These are phyloP conservation scores for Chrysoporthe deuterocubensis DNA, from an alignment of 2,329 filamentous ascomycete genomes.

Conservation along the genomic window DNA sequence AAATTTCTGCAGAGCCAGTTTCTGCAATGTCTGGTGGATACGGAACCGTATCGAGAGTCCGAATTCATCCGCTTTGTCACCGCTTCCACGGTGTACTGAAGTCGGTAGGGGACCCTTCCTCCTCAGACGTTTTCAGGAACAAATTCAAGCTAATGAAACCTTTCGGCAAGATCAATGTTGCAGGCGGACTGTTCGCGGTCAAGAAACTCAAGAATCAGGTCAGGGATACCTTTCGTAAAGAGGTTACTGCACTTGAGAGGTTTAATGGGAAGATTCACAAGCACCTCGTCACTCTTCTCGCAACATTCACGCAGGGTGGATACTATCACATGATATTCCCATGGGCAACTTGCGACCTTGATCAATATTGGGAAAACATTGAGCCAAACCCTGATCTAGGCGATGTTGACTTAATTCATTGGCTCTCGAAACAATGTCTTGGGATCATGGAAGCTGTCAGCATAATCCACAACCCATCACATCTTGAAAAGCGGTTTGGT, in stretches of 20 bases:
- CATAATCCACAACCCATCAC: slow-evolving; percentile 14
- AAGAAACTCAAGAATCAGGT: background rate
- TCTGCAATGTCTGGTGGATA: slow-evolving; percentile 12
- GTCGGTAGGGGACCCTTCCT: background rate
- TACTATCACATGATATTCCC: slow-evolving; percentile 22
- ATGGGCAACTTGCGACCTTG: slow-evolving; percentile 17
- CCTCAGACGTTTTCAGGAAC: background rate
- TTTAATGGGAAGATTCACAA: slow-evolving; percentile 8
- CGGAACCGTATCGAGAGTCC: slow-evolving; percentile 3
- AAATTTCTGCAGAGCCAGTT: background rate
- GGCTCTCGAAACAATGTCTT: slow-evolving; percentile 17
- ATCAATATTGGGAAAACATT: background rate
- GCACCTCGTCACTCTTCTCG: slow-evolving; percentile 20
- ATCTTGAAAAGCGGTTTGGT: slow-evolving; percentile 14
- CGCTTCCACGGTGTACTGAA: slow-evolving; percentile 5
- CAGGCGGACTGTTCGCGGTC: slow-evolving; percentile 11
- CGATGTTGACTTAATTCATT: background rate
- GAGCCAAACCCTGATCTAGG: background rate
- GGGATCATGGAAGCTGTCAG: slow-evolving; percentile 18
- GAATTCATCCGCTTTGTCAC: slow-evolving; percentile 5
- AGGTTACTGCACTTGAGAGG: slow-evolving; percentile 9
- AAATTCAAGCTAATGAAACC: background rate
- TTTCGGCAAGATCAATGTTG: slow-evolving; percentile 18
- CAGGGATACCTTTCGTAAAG: background rate
- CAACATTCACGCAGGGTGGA: background rate